Evolutionary conservation across 257 asterid species (phyloP).

Genomic region (Primulina huaijiensis): DNA sequence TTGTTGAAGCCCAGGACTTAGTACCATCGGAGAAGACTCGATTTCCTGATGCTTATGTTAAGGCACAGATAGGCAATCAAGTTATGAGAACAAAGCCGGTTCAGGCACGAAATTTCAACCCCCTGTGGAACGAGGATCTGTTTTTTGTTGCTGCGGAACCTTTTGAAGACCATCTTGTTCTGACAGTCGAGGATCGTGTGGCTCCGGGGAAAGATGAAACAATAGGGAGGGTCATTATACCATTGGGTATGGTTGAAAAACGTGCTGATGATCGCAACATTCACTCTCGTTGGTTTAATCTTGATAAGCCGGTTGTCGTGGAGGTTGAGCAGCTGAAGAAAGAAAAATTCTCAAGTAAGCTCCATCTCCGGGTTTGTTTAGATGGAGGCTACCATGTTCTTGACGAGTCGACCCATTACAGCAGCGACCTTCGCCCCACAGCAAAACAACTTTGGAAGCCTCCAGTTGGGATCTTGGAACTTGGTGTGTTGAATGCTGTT

Average conservation of each 20-base stretch:
- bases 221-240: constrained; percentile 76
- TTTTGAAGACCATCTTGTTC: constrained; percentile 78
- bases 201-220: constrained; percentile 92
- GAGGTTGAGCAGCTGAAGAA: constrained; percentile 83
- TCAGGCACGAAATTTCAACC: constrained; percentile 67
- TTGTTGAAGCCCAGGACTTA: constrained; percentile 89
- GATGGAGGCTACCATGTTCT: constrained; percentile 96
- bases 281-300: constrained; percentile 83
- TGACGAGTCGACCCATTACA: constrained; percentile 80
- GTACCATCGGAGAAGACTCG: constrained; percentile 67
- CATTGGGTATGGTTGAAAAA: constrained; percentile 66
- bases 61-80: constrained; percentile 87
- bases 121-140: constrained; percentile 88
- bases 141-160: constrained; percentile 88
- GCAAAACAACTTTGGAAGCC: constrained; percentile 88
- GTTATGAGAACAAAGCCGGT: constrained; percentile 73
- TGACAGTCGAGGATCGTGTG: constrained; percentile 85
- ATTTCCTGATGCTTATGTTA: constrained; percentile 75
- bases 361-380: constrained; percentile 78
- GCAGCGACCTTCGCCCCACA: constrained; percentile 93
- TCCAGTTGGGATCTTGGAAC: constrained; percentile 73
- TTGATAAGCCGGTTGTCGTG: constrained; percentile 69
- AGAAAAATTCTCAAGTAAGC: constrained; percentile 73
- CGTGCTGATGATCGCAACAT: constrained; percentile 83
- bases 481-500: constrained; percentile 67